A percentile compares a stretch with the other conserved stretches of the same genome.
Conservation (phyloP, 2,329 filamentous ascomycete genomes). For the Biscogniauxia marginata region DNA sequence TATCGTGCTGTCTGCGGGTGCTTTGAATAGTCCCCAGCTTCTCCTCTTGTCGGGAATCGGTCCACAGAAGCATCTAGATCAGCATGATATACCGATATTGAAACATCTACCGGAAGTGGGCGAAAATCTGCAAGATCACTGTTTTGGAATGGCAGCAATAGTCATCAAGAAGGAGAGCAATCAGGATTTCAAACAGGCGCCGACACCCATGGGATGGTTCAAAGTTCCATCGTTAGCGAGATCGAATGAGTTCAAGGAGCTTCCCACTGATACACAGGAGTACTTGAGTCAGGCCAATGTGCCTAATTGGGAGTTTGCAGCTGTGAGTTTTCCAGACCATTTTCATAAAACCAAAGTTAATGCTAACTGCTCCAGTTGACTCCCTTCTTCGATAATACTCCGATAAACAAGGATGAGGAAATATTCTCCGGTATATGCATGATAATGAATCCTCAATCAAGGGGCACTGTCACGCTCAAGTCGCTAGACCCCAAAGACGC, state of each 20-base stretch:
- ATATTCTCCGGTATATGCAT: conserved; percentile 13
- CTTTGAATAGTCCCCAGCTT: conserved; percentile 29
- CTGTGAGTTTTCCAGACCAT: conserved; percentile 1
- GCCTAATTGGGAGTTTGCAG: conserved; percentile 19
- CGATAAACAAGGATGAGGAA: conserved; percentile 12
- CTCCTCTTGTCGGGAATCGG: conserved; percentile 32
- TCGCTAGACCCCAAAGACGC: conserved; percentile 23
- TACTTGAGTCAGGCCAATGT: conserved; percentile 11
- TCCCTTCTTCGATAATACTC: conserved; percentile 10
- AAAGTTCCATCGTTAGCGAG: conserved; percentile 25
- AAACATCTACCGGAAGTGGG: conserved; percentile 29
- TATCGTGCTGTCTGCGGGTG: conserved; percentile 27
- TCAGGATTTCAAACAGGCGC: conserved; percentile 6
- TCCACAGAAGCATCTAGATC: conserved; percentile 18
- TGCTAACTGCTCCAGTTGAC: conserved; percentile 7
- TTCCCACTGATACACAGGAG: conserved; percentile 7
- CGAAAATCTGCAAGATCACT: conserved; percentile 26
- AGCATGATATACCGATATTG: conserved; percentile 19
- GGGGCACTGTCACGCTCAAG: conserved; percentile 19
- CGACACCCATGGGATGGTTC: conserved; percentile 36
- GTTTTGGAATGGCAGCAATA: conserved; percentile 13
- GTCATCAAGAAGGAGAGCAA: conserved; percentile 25
- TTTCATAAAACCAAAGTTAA: not conserved
- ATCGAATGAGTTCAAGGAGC: conserved; percentile 15
- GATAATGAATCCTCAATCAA: conserved; percentile 21